A percentile compares a stretch with the other conserved stretches of the same genome.
phyloP scores from a whole-genome alignment of 495 filamentous ascomycete species.

The Talaromyces adpressus region DNA sequence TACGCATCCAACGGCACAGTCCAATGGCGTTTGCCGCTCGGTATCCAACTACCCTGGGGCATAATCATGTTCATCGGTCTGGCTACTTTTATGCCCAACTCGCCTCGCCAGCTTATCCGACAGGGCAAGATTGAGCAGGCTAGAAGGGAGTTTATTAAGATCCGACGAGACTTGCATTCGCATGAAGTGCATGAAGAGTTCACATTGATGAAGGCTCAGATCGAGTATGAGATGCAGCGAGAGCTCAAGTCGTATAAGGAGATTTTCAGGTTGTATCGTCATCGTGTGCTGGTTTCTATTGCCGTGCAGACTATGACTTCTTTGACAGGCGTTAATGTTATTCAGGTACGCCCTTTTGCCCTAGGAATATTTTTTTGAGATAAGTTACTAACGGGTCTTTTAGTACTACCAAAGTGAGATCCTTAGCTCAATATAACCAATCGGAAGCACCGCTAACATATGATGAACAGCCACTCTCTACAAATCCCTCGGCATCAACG shows the following conservation, averaged over 20 bases:
- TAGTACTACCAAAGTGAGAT: conserved; percentile 48
- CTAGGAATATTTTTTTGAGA: background rate
- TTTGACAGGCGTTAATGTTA: conserved; percentile 51
- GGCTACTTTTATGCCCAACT: conserved; percentile 52
- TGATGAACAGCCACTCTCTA: conserved; percentile 37
- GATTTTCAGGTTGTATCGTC: conserved; percentile 45
- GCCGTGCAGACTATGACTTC: conserved; percentile 53
- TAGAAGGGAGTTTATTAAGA: conserved; percentile 39
- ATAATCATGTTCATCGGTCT: conserved; percentile 50
- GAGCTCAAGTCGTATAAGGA: conserved; percentile 46
- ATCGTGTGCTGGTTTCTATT: conserved; percentile 46
- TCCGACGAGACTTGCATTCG: conserved; percentile 40
- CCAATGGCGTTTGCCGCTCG: conserved; percentile 53
- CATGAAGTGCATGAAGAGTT: conserved; percentile 49
- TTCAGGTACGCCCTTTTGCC: conserved; percentile 27
- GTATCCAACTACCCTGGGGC: conserved; percentile 53
- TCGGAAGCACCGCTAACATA: background rate
- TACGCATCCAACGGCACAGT: conserved; percentile 46
- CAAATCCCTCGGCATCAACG: conserved; percentile 47
- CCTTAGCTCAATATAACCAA: background rate
- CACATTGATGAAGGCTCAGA: conserved; percentile 46
- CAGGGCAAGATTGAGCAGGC: conserved; percentile 45
- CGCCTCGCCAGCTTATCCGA: conserved; percentile 49
- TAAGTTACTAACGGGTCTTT: background rate
- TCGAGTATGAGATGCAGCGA: conserved; percentile 53